Evolutionary conservation across 306 rosid species (phyloP).

Genomic region (Fragaria vesca): DNA sequence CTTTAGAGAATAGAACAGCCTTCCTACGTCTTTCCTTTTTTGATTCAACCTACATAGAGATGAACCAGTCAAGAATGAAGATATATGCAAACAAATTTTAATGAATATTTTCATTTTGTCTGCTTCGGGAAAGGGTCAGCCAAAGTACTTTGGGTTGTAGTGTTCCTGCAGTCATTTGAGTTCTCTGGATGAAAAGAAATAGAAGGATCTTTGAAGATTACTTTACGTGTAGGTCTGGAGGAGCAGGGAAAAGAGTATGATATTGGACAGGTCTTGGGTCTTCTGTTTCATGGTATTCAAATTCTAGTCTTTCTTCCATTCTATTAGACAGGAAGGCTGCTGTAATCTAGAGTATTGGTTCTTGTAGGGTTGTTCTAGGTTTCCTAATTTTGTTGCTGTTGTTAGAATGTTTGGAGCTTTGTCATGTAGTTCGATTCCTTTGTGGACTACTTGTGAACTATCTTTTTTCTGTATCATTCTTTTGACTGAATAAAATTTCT

Average conservation of each 20-base stretch:
- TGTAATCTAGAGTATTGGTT: neutral
- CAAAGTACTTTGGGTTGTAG: neutral
- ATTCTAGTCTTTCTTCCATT: neutral
- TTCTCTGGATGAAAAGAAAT: neutral
- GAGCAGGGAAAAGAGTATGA: neutral
- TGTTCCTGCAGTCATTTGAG: neutral
- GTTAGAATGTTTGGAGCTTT: neutral
- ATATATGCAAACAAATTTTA: slow-evolving; percentile 7
- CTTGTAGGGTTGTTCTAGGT: neutral
- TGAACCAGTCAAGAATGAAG: slow-evolving; percentile 4
- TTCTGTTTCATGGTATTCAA: neutral
- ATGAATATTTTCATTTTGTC: neutral
- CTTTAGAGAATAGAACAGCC: slow-evolving; percentile 50
- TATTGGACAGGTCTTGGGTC: neutral
- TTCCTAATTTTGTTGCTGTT: neutral
- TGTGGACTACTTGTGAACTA: neutral
- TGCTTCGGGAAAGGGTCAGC: neutral
- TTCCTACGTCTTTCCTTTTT: slow-evolving; percentile 58
- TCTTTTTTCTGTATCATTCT: neutral
- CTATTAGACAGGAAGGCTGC: neutral
- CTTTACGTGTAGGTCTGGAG: neutral
- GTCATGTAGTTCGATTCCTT: neutral
- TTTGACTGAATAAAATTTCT: no score
- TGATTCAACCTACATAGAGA: slow-evolving; percentile 57
- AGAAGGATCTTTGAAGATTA: neutral